Evolutionary conservation across 345 rosid genomes (phyloP).

Genomic region (Euphorbia lathyris): DNA sequence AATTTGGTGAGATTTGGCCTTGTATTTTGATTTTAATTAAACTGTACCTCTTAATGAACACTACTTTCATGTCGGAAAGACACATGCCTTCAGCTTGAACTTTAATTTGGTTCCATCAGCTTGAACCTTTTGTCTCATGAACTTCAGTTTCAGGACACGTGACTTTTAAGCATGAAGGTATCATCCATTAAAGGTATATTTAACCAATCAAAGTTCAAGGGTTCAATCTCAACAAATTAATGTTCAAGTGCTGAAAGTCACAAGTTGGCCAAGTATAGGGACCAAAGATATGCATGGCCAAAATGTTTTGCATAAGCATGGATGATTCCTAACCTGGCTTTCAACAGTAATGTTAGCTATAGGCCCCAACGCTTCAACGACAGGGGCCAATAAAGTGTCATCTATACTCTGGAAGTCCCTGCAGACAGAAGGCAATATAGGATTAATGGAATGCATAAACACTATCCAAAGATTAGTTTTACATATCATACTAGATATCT

Average conservation of each 20-base stretch:
- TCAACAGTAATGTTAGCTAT: conserved; percentile 83
- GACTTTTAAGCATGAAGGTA: not conserved
- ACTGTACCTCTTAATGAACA: not conserved
- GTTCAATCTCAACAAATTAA: not conserved
- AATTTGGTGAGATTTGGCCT: not conserved
- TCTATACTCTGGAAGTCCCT: conserved; percentile 15
- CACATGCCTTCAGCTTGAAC: too few relatives aligned
- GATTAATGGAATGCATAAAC: not conserved
- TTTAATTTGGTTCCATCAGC: too few relatives aligned
- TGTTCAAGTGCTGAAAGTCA: too few relatives aligned
- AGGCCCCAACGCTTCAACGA: conserved; percentile 64
- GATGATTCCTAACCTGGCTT: conserved; percentile 63
- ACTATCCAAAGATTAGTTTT: not conserved
- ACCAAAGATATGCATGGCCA: not conserved
- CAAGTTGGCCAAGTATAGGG: too few relatives aligned
- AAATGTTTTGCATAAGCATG: not conserved
- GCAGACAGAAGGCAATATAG: not conserved
- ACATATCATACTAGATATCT: not conserved
- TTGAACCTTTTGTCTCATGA: not conserved
- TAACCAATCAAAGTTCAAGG: not conserved
- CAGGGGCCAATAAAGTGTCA: conserved; percentile 55
- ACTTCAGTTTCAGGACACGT: not conserved
- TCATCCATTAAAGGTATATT: not conserved
- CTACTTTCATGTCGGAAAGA: not conserved
- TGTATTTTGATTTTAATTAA: too few relatives aligned